Percentiles rank a stretch among this genome's conserved stretches.
These are phyloP conservation scores for Solanum hybrid DNA, from an alignment of 305 asterid genomes.

Conservation along the genomic window DNA sequence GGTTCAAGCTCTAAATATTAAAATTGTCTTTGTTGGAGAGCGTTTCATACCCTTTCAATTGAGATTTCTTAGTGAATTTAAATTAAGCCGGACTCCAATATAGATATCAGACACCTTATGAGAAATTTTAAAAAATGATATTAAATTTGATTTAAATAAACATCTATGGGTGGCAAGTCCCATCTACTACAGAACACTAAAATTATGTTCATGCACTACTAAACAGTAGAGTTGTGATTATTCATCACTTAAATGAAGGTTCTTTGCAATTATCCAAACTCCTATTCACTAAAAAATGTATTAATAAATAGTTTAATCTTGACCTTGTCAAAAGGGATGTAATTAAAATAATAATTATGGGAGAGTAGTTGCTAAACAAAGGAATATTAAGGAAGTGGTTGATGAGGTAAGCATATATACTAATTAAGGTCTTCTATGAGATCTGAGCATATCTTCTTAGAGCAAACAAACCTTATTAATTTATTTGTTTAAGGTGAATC, in stretches of 20 bases:
- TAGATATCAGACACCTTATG: accelerated
- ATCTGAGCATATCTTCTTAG: slow-evolving; percentile 75
- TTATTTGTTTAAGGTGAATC: slow-evolving; percentile 51
- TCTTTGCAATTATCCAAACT: slow-evolving; percentile 41
- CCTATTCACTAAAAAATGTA: slow-evolving; percentile 5
- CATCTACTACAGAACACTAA: slow-evolving; percentile 34
- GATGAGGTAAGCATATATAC: slow-evolving; percentile 46
- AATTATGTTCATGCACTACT: slow-evolving; percentile 14
- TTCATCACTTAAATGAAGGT: slow-evolving; percentile 47
- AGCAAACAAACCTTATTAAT: slow-evolving; percentile 42
- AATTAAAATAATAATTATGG: slow-evolving; percentile 17
- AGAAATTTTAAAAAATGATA: neutral
- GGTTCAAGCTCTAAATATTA: neutral
- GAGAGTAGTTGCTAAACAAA: slow-evolving; percentile 47
- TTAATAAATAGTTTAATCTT: slow-evolving; percentile 27
- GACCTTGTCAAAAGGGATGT: slow-evolving; percentile 35
- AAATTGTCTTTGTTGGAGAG: neutral
- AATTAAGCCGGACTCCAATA: neutral
- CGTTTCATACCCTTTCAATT: neutral
- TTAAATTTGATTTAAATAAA: slow-evolving; percentile 5
- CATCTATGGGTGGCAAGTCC: slow-evolving; percentile 47
- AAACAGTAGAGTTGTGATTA: slow-evolving; percentile 26
- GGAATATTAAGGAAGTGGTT: slow-evolving; percentile 63
- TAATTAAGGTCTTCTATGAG: slow-evolving; percentile 48
- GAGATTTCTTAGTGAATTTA: neutral